phyloP scores from a whole-genome alignment of 2,329 filamentous ascomycete species.

The Paramyrothecium roridum region DNA sequence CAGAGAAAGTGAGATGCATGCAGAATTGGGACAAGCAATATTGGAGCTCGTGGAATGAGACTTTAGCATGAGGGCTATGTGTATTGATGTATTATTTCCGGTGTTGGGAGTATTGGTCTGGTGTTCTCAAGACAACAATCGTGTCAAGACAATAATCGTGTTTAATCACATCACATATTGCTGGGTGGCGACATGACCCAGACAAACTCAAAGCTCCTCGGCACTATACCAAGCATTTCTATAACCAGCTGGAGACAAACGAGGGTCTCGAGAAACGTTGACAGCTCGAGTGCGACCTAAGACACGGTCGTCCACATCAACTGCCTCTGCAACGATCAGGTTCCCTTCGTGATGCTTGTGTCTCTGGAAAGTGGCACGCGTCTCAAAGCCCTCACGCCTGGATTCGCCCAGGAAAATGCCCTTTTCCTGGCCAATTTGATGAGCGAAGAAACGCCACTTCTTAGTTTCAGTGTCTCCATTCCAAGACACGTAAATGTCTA shows the following conservation, averaged over 20 bases:
- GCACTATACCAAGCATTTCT: background rate
- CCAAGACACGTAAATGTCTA: slow-evolving; percentile 9
- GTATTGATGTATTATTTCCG: too few relatives aligned
- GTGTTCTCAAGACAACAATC: too few relatives aligned
- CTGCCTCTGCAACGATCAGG: background rate
- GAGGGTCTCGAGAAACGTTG: background rate
- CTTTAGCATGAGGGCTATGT: slow-evolving; percentile 3
- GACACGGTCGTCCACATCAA: background rate
- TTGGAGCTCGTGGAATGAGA: slow-evolving; percentile 35
- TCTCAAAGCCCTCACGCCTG: background rate
- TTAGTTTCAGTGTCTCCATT: slow-evolving; percentile 11
- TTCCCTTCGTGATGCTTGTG: background rate
- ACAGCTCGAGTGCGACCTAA: background rate
- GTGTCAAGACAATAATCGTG: too few relatives aligned
- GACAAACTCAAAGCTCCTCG: background rate
- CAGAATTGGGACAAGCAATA: slow-evolving; percentile 35
- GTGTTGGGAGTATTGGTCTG: too few relatives aligned
- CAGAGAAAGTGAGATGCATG: slow-evolving; percentile 46
- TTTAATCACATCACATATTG: too few relatives aligned
- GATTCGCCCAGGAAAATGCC: background rate
- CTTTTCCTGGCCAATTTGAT: background rate
- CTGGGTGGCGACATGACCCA: too few relatives aligned
- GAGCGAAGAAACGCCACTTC: slow-evolving; percentile 10
- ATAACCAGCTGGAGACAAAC: background rate
- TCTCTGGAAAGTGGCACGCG: background rate